Evolutionary conservation across 192 early-diverging fungal species (phyloP), one percentile per base, ranked within the genome.

Genomic region (Backusella liffmaniae): DNA sequence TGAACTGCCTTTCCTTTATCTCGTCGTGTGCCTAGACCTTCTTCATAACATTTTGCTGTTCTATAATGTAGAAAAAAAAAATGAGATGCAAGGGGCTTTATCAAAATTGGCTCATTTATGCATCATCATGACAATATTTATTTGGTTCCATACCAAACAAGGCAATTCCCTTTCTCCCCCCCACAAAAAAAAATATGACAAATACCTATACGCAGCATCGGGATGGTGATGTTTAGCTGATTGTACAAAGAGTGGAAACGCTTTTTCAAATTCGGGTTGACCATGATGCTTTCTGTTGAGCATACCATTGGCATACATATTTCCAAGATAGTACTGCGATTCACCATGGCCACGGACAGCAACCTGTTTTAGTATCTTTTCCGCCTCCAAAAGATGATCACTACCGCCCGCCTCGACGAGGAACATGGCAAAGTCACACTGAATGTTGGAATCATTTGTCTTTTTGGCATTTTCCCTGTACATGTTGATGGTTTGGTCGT

Each of bases 161-260:
- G 51, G 51, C 5, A 56, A 56, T 56, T 56, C 1, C 1, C 5
- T 1, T 6, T n/a, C 1, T 6, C 49, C 1, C 1, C 51, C 49
- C 51, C 51, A 21, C 51, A 49, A 49, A 49, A 49, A 49, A 49
- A 6, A 32, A 3, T 30, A 30, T 32, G 32, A 32, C 37, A 39
- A 2, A 46, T 72, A 77, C 76, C 76, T 76, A 77, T 90, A 93
- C 15, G 86, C 83, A 34, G 91, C 89, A 67, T 88, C 86, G 4
- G 92, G 82, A 72, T 91, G 88, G 21, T 82, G 83, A 72, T 90
- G 88, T 73, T 92, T 93, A 13, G 91, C 90, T 7, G 93, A 91
- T 37, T 84, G 83, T 12, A 88, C 79, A 81, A 88, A 92, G 32
- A 89, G 76, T 10, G 89, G 83, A 72, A 91, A 88, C 3, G 89